These are phyloP conservation scores for Phytopythium kandeliae DNA, from an alignment of 352 stramenopile genomes.

Conservation along the genomic window DNA sequence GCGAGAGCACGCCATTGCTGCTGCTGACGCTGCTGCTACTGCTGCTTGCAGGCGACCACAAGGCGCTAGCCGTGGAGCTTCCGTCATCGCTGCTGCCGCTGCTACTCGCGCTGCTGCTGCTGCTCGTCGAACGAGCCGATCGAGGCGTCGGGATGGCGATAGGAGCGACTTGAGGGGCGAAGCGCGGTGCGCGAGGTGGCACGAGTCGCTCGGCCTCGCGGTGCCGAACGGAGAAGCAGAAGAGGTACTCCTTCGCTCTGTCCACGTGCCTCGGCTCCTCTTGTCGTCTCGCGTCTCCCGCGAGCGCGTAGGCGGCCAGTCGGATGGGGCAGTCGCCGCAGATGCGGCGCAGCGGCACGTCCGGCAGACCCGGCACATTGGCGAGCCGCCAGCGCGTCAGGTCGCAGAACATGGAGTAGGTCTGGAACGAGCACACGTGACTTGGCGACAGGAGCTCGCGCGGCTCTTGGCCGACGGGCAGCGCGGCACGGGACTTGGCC, in stretches of 20 bases:
- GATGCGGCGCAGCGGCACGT: conserved; percentile 36
- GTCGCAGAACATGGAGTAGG: conserved; percentile 40
- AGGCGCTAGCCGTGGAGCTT: neutral
- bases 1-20: conserved; percentile 1
- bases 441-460: conserved; percentile 20
- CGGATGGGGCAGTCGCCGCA: conserved; percentile 27
- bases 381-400: conserved; percentile 42
- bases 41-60: neutral
- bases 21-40: neutral
- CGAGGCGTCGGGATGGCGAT: neutral
- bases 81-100: conserved; percentile 6
- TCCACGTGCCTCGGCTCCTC: conserved; percentile 11
- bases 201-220: neutral
- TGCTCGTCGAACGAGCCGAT: too few species aligned
- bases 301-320: conserved; percentile 33
- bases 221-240: conserved; percentile 44
- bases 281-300: neutral
- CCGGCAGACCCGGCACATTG: conserved; percentile 30
- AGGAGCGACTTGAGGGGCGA: conserved; percentile 1
- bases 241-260: conserved; percentile 34
- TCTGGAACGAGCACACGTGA: conserved; percentile 56
- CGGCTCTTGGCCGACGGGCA: conserved; percentile 14
- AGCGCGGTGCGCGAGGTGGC: conserved; percentile 1
- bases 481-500: conserved; percentile 10
- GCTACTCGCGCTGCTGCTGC: conserved; percentile 3